These are phyloP conservation scores for Cutaneotrichosporon curvatum DNA, from an alignment of 1,284 basidiomycete genomes.

Conservation along the genomic window DNA sequence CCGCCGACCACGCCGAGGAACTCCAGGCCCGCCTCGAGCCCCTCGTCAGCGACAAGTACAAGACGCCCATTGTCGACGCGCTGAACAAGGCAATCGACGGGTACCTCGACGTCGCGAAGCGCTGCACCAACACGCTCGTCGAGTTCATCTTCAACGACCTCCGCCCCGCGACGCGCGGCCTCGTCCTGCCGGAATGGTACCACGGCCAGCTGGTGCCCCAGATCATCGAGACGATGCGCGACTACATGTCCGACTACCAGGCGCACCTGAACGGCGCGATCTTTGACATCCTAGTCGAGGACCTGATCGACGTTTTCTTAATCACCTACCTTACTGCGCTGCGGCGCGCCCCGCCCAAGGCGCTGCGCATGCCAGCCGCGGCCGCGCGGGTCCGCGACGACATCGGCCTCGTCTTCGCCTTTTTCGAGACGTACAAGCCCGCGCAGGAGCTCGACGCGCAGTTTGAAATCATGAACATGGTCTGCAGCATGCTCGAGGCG, in stretches of 20 bases:
- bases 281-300: conserved; percentile 86
- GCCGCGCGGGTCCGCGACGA: conserved; percentile 76
- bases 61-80: conserved; percentile 69
- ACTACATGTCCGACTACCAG: conserved; percentile 91
- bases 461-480: conserved; percentile 81
- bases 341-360: conserved; percentile 61
- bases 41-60: conserved; percentile 89
- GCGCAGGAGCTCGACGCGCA: conserved; percentile 71
- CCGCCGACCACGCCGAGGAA: conserved; percentile 85
- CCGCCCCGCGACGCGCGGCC: conserved; percentile 73
- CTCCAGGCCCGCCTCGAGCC: conserved; percentile 79
- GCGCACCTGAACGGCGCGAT: conserved; percentile 83
- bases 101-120: conserved; percentile 95
- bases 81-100: conserved; percentile 97
- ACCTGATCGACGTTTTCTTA: conserved; percentile 85
- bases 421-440: conserved; percentile 74
- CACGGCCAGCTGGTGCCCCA: conserved; percentile 54
- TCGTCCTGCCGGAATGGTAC: conserved; percentile 83
- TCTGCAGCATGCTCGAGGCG: conserved; percentile 77
- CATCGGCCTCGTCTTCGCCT: conserved; percentile 65
- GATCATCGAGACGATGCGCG: conserved; percentile 89
- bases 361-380: conserved; percentile 78
- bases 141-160: conserved; percentile 94
- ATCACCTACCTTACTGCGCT: conserved; percentile 85
- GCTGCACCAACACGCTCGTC: conserved; percentile 88